Base-by-base conservation (phyloP, 2,329 filamentous ascomycete genomes). In the Davidsoniella neocaledoniae region DNA sequence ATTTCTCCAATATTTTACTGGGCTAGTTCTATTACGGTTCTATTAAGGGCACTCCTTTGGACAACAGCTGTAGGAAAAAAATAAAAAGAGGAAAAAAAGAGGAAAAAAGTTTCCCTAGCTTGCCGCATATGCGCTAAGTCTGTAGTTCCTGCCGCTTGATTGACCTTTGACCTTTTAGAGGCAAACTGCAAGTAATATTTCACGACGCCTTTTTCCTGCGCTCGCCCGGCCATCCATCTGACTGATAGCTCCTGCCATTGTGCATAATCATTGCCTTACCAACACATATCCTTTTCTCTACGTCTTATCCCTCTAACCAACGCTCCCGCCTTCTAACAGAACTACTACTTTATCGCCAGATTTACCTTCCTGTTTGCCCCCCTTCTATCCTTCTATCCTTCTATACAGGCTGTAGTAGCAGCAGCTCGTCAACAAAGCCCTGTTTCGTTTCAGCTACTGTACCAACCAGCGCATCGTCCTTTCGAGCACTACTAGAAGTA, bases 371-470 rank as follows among this genome's bases (percentile, higher is more conserved):
- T 36, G 25, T 42, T 49, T 36, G 38, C 7, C 37, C 17, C 26
- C 21, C 29, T 2, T 17, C 23, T 33, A 44, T 46, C 49, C 49
- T 49, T 47, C 46, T 26, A 43, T 40, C 21, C 50, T 17, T 48
- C 46, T 33, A 43, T 42, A 17, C 50, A 10, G 37, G 16, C 16
- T 8, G 4, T 33, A 29, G 42, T 12, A 38, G 29, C 29, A 33
- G 29, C 29, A 33, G 8, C 6, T 33, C 6, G 37, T 36, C 37
- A 47, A 45, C 23, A 39, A 23, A 39, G 29, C 43, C 29, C 47
- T 39, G 49, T 37, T 25, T 46, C 37, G 46, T 47, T 48, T 53
- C 50, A 53, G 45, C 17, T 46, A 38, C 38, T 36, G 33, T 46
- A 33, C 21, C 41, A 8, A 45, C 33, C 36, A 39, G 37, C 36